These are phyloP conservation scores for Alliaria petiolata DNA, from an alignment of 345 rosid genomes.

Conservation along the genomic window DNA sequence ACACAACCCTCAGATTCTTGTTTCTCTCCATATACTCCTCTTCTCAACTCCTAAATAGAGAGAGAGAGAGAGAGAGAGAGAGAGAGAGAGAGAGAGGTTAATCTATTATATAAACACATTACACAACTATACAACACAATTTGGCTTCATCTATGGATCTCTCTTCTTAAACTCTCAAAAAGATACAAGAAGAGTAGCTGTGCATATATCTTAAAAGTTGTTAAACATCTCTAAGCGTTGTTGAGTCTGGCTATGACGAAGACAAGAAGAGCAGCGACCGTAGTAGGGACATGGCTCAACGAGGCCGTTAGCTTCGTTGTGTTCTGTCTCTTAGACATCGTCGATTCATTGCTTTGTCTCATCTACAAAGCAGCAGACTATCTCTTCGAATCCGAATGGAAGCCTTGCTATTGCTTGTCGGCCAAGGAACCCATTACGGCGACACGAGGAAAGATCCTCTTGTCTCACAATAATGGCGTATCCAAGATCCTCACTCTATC, in stretches of 20 bases:
- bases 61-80: background rate
- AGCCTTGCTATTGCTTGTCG: constrained; percentile 76
- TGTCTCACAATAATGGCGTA: constrained; percentile 32
- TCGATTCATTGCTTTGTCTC: constrained; percentile 62
- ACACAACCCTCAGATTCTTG: background rate
- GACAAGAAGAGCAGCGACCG: constrained; percentile 25
- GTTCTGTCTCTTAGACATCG: constrained; percentile 71
- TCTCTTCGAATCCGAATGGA: constrained; percentile 80
- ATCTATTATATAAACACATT: background rate
- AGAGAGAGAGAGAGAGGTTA: too few relatives aligned
- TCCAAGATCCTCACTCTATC: constrained; percentile 34
- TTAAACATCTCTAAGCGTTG: background rate
- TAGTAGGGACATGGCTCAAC: constrained; percentile 44
- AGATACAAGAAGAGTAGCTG: background rate
- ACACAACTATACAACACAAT: background rate
- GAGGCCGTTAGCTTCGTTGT: constrained; percentile 68
- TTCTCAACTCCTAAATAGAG: constrained; percentile 10
- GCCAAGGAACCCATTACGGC: constrained; percentile 58
- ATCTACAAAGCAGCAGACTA: constrained; percentile 73
- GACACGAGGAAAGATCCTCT: constrained; percentile 34
- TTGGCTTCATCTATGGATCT: background rate
- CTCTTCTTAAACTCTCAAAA: background rate
- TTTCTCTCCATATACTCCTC: background rate
- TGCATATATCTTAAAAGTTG: background rate
- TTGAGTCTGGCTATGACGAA: constrained; percentile 29